Conservation (phyloP, 2,329 filamentous ascomycete genomes). For the Ophiocordyceps camponoti-leonardi region DNA sequence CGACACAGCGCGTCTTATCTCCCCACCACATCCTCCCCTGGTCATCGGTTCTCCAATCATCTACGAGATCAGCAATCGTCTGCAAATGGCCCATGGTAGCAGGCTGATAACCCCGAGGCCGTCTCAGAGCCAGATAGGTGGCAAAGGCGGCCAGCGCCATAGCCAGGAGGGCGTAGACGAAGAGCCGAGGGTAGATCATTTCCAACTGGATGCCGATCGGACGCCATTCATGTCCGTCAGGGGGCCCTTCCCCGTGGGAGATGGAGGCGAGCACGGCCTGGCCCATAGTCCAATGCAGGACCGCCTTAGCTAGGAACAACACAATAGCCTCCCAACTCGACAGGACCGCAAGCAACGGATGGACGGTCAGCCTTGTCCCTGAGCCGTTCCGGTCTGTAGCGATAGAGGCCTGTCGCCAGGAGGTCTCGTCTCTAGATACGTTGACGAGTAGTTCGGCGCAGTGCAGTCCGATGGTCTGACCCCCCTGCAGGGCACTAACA, state of each 20-base stretch:
- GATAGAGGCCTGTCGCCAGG: too few relatives aligned
- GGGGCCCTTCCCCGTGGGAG: not conserved
- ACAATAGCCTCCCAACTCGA: not conserved
- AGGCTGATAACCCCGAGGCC: too few relatives aligned
- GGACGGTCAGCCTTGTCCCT: not conserved
- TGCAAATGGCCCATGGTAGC: not conserved
- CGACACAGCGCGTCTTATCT: not conserved
- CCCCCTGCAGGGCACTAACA: too few relatives aligned
- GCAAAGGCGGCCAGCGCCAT: not conserved
- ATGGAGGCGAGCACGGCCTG: not conserved
- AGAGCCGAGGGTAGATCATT: too few relatives aligned
- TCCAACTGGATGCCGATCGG: not conserved
- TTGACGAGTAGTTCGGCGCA: too few relatives aligned
- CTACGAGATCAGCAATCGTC: not conserved
- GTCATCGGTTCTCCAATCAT: not conserved
- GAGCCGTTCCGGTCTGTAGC: not conserved
- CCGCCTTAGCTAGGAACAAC: not conserved
- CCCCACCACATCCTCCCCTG: not conserved
- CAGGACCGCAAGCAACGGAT: not conserved
- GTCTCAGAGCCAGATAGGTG: not conserved
- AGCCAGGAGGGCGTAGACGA: not conserved
- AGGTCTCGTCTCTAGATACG: too few relatives aligned
- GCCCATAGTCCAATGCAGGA: not conserved
- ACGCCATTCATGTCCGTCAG: not conserved
- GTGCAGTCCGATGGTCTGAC: too few relatives aligned